phyloP scores from a whole-genome alignment of 441 rosid genomes.

The Populus tomentosa region DNA sequence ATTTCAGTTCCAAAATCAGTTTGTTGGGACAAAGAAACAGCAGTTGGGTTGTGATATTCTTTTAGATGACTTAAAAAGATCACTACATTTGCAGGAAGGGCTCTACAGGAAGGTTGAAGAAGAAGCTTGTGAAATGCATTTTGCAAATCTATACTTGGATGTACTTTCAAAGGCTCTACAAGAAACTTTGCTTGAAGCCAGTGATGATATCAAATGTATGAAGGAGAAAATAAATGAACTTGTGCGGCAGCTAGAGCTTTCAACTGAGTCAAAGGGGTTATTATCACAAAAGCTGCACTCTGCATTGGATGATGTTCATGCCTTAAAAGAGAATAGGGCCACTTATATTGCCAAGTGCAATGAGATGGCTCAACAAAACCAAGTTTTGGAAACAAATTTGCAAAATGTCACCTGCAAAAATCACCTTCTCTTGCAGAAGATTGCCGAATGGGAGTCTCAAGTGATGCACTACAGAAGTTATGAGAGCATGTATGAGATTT shows the following conservation, averaged over 20 bases:
- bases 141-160: constrained; percentile 65
- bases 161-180: constrained; percentile 70
- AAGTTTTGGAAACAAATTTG: constrained; percentile 53
- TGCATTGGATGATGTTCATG: constrained; percentile 62
- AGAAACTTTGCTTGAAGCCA: constrained; percentile 65
- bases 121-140: constrained; percentile 80
- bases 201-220: constrained; percentile 41
- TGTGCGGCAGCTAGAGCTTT: constrained; percentile 63
- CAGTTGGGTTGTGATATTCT: constrained; percentile 66
- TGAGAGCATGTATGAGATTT: constrained; percentile 54
- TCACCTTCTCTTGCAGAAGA: constrained; percentile 54
- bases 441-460: constrained; percentile 59
- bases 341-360: constrained; percentile 52
- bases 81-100: constrained; percentile 80
- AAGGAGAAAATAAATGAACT: constrained; percentile 52
- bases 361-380: constrained; percentile 59
- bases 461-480: constrained; percentile 43
- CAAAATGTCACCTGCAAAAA: constrained; percentile 52
- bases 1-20: constrained; percentile 41
- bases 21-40: constrained; percentile 46
- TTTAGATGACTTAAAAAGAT: constrained; percentile 69
- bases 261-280: constrained; percentile 53
- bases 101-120: constrained; percentile 79
- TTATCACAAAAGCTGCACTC: constrained; percentile 61
- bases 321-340: constrained; percentile 55